phyloP scores from a whole-genome alignment of 2,329 filamentous ascomycete genomes.

The Fusarium brevicatenulatum region DNA sequence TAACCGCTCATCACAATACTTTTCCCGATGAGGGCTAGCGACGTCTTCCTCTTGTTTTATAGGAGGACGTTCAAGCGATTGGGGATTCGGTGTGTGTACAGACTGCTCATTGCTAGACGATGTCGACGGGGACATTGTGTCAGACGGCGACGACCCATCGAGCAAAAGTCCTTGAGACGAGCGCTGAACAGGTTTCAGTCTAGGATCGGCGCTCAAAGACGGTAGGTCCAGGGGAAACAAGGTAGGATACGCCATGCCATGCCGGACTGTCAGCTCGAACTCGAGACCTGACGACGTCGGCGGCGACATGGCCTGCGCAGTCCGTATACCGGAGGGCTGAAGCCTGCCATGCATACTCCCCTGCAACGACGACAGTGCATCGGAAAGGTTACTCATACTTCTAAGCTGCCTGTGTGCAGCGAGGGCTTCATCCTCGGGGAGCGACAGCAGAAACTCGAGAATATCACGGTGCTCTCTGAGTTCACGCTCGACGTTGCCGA shows the following conservation, averaged over 20 bases:
- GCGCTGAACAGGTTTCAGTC: background rate
- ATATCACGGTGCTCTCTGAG: slow-evolving; percentile 26
- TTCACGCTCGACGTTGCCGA: slow-evolving; percentile 20
- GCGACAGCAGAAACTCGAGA: slow-evolving; percentile 15
- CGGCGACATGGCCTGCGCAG: slow-evolving; percentile 20
- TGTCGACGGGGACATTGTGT: slow-evolving; percentile 20
- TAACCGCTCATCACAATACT: slow-evolving; percentile 9
- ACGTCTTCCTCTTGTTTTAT: slow-evolving; percentile 1
- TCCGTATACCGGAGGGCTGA: slow-evolving; percentile 17
- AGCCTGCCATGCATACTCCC: slow-evolving; percentile 26
- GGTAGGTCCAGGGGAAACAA: slow-evolving; percentile 22
- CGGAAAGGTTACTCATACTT: background rate
- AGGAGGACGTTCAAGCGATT: background rate
- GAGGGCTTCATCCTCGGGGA: slow-evolving; percentile 13
- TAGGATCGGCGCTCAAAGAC: slow-evolving; percentile 9
- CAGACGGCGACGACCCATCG: slow-evolving; percentile 16
- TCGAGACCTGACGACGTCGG: slow-evolving; percentile 28
- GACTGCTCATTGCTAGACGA: slow-evolving; percentile 5
- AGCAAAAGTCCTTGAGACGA: background rate
- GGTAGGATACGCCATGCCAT: slow-evolving; percentile 26
- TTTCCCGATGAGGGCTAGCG: background rate
- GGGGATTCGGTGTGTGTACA: slow-evolving; percentile 8
- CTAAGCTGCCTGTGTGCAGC: slow-evolving; percentile 7
- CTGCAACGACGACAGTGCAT: slow-evolving; percentile 15
- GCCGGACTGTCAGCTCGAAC: slow-evolving; percentile 35